A percentile compares a stretch with the other conserved stretches of the same genome.
Evolutionary conservation across 2,329 filamentous ascomycete species (phyloP).

Genomic region (Colletotrichum acutatum): DNA sequence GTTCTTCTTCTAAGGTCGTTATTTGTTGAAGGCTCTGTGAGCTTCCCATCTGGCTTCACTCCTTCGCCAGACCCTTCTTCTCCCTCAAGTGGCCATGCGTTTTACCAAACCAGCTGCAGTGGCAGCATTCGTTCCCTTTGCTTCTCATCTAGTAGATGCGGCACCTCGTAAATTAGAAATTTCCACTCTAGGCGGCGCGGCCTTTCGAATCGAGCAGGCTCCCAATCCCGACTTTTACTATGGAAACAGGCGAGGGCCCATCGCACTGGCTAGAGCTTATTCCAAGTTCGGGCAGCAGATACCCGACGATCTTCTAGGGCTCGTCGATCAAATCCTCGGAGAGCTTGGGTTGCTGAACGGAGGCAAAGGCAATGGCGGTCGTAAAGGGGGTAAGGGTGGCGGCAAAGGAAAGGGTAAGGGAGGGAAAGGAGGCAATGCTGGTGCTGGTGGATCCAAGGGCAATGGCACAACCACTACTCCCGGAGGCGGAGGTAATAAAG

Average conservation of each 20-base stretch:
- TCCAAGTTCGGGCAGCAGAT: conserved; percentile 50
- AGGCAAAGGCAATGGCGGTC: neutral
- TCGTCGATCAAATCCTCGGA: conserved; percentile 46
- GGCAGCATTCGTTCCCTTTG: conserved; percentile 41
- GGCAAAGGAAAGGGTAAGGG: conserved; percentile 14
- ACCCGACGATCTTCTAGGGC: conserved; percentile 45
- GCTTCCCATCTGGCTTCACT: conserved; percentile 35
- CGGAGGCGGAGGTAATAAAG: neutral
- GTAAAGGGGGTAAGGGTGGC: neutral
- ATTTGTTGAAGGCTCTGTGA: conserved; percentile 25
- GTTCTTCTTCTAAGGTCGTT: neutral
- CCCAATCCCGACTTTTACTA: conserved; percentile 49
- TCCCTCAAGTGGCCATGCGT: conserved; percentile 45
- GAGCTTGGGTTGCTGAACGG: conserved; percentile 45
- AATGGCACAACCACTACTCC: conserved; percentile 17
- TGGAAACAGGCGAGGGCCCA: conserved; percentile 47
- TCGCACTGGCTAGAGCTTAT: conserved; percentile 52
- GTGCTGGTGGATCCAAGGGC: conserved; percentile 17
- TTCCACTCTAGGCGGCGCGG: conserved; percentile 50
- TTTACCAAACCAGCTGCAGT: conserved; percentile 44
- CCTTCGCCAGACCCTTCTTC: conserved; percentile 28
- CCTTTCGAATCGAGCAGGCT: conserved; percentile 52
- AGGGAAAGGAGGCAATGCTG: neutral
- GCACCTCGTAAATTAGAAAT: conserved; percentile 45
- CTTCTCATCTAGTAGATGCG: conserved; percentile 40